Evolutionary conservation across 2,329 filamentous ascomycete species (phyloP), one percentile per base, ranked within the genome.

Genomic region (Ophiosphaerella herpotricha): DNA sequence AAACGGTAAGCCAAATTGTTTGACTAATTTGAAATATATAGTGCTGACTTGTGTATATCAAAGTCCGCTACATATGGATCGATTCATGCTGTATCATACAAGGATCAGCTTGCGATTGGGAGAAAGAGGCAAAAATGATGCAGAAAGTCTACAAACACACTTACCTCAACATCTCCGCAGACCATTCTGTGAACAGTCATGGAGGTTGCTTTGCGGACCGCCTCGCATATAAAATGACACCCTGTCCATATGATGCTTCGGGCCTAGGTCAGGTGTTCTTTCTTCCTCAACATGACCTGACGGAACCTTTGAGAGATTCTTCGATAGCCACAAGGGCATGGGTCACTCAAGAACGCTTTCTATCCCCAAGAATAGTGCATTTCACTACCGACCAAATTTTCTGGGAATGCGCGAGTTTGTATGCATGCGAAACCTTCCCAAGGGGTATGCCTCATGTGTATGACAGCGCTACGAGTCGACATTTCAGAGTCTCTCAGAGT

Each of bases 61-160:
- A n/a, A 44, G 43, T 49, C 6, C 39, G 34, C n/a, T 49, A 49
- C 14, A 49, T 49, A n/a, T 49, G 46, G 46, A 49, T 49, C 12
- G 46, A 49, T 33, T 43, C 39, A 21, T 43, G 39, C 35, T 49
- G 46, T 35, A 49, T 49, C 23, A 39, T 43, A 14, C 46, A 43
- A 34, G 23, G 21, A 1, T 49, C 46, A 14, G 4, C 23, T 12
- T 38, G 26, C 6, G 46, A 49, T 26, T 49, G 46, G 46, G 33
- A 39, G 16, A 39, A 32, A 24, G 46, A 49, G 24, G 46, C 46
- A n/a, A 39, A 33, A 21, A 43, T 26, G 35, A 49, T 49, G 46
- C 33, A 37, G 14, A 12, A 49, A 13, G 46, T 49, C 3, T 49
- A 49, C 35, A 26, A 42, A 32, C 14, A 48, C 23, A 48, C 45